phyloP scores from a whole-genome alignment of 2,329 filamentous ascomycete genomes.

The Aspergillus aculeatinus region DNA sequence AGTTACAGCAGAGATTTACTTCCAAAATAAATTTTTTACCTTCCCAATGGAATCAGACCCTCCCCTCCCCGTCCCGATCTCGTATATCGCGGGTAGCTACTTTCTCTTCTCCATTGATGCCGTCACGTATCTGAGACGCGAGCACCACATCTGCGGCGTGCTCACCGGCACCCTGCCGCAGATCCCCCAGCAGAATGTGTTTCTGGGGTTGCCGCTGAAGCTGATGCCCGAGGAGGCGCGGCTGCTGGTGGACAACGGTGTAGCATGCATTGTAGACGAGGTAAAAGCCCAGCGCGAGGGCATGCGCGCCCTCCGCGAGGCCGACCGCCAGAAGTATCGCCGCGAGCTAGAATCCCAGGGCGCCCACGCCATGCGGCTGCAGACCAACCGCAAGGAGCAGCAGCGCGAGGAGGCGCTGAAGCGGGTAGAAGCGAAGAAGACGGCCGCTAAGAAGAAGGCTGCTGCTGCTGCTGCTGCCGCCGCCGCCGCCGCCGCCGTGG shows the following conservation, averaged over 20 bases:
- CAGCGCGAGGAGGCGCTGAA: conserved; percentile 52
- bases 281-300: conserved; percentile 65
- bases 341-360: conserved; percentile 55
- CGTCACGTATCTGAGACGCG: conserved; percentile 72
- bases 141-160: conserved; percentile 81
- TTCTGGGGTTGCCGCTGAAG: conserved; percentile 83
- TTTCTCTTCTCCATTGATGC: conserved; percentile 85
- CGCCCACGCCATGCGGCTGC: conserved; percentile 49
- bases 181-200: conserved; percentile 91
- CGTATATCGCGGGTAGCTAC: conserved; percentile 75
- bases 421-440: conserved; percentile 46
- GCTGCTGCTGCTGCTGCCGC: conserved; percentile 10
- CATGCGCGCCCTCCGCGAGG: conserved; percentile 59
- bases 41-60: conserved; percentile 36
- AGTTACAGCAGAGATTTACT: conserved; percentile 12
- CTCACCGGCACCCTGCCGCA: conserved; percentile 86
- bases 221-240: conserved; percentile 87
- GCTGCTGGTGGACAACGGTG: conserved; percentile 72
- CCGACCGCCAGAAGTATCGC: conserved; percentile 63
- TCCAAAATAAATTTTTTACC: conserved; percentile 10
- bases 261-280: conserved; percentile 81
- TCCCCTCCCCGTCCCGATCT: conserved; percentile 70
- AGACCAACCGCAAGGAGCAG: conserved; percentile 50
- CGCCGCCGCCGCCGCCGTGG: conserved; percentile 14
- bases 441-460: conserved; percentile 19